phyloP scores from a whole-genome alignment of 352 stramenopile species.

The Phytophthora hybrid region DNA sequence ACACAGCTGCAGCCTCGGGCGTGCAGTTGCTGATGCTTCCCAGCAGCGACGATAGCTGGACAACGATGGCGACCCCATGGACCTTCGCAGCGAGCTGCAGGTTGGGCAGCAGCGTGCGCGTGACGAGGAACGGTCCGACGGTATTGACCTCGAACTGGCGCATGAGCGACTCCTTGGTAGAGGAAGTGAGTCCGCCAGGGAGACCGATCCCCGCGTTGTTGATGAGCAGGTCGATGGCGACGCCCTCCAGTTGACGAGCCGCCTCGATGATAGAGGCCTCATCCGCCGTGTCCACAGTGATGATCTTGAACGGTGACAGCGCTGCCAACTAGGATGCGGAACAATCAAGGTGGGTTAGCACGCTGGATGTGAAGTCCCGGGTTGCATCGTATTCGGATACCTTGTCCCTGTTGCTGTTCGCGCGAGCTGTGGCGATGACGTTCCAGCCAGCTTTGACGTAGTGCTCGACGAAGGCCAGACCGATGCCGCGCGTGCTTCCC shows the following conservation, averaged over 20 bases:
- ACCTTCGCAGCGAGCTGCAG: constrained; percentile 39
- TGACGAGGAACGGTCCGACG: constrained; percentile 55
- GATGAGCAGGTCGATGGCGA: constrained; percentile 59
- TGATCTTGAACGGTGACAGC: constrained; percentile 43
- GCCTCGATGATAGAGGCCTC: constrained; percentile 44
- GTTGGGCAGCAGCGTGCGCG: constrained; percentile 48
- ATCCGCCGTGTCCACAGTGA: constrained; percentile 50
- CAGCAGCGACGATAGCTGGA: constrained; percentile 54
- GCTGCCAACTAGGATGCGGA: constrained; percentile 11
- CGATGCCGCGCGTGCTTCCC: constrained; percentile 39
- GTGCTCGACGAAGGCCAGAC: constrained; percentile 40
- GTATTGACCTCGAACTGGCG: constrained; percentile 28
- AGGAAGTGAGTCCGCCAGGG: constrained; percentile 28
- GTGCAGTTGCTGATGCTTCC: constrained; percentile 48
- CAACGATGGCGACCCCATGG: constrained; percentile 47
- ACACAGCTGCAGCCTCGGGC: background rate
- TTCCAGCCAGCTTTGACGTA: constrained; percentile 34
- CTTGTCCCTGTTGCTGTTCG: constrained; percentile 19
- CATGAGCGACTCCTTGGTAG: constrained; percentile 52
- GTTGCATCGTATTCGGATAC: background rate
- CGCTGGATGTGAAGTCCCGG: background rate
- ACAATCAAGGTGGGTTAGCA: background rate
- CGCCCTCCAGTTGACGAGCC: constrained; percentile 45
- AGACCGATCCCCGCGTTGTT: constrained; percentile 64
- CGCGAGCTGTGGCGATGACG: constrained; percentile 18